phyloP scores from a whole-genome alignment of 2,329 filamentous ascomycete species.

The Samsoniella hepiali region DNA sequence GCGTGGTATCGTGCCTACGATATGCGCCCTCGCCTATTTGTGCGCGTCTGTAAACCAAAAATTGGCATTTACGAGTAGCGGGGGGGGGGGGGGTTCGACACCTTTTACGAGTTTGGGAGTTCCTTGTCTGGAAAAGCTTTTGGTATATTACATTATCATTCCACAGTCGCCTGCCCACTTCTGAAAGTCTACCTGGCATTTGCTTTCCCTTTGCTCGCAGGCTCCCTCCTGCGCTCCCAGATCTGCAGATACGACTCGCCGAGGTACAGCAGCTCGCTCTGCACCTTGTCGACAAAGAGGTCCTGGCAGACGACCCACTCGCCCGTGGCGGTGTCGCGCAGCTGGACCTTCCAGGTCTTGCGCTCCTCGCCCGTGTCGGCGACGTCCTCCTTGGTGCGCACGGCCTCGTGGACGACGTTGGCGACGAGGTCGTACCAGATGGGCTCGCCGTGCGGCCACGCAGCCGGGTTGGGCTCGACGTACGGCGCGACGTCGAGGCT shows the following conservation, averaged over 20 bases:
- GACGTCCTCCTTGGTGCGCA: constrained; percentile 74
- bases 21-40: too few relatives aligned
- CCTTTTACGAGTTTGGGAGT: too few relatives aligned
- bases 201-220: constrained; percentile 38
- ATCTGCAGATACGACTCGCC: constrained; percentile 95
- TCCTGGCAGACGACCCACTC: constrained; percentile 96
- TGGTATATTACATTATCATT: background rate
- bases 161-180: background rate
- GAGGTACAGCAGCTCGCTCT: constrained; percentile 84
- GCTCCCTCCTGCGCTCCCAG: constrained; percentile 77
- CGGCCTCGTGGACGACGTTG: constrained; percentile 86
- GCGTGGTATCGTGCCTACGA: too few relatives aligned
- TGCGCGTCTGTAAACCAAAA: too few relatives aligned
- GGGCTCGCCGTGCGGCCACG: constrained; percentile 71
- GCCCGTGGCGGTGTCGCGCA: constrained; percentile 74
- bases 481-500: constrained; percentile 84
- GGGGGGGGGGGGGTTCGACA: too few relatives aligned
- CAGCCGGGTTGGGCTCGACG: constrained; percentile 77
- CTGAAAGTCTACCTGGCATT: background rate
- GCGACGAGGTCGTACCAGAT: constrained; percentile 95
- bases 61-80: too few relatives aligned
- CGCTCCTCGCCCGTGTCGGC: constrained; percentile 83
- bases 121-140: background rate
- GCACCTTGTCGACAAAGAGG: constrained; percentile 84
- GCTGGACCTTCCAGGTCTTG: constrained; percentile 92